These are phyloP conservation scores for Aspergillus sp. DNA, from an alignment of 2,329 filamentous ascomycete species.

Conservation along the genomic window DNA sequence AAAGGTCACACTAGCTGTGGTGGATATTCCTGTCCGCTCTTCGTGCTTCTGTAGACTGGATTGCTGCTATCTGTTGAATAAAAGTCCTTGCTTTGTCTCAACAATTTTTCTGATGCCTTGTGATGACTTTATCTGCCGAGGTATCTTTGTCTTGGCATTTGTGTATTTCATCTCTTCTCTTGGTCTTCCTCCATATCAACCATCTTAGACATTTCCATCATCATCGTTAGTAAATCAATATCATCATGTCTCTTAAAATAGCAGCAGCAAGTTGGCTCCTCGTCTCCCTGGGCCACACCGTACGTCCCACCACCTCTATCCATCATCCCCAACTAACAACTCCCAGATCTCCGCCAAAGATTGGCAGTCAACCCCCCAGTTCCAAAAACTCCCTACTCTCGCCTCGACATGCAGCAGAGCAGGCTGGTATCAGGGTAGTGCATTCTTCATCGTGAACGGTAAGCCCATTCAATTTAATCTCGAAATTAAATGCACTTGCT, in stretches of 20 bases:
- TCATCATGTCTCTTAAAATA: not conserved
- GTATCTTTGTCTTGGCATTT: not conserved
- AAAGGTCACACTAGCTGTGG: too few relatives aligned
- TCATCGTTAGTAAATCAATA: not conserved
- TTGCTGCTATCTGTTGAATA: not conserved
- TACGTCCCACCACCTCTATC: not conserved
- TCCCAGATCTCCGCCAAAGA: conserved; percentile 10
- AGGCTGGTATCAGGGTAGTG: conserved; percentile 23
- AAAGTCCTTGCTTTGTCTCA: too few relatives aligned
- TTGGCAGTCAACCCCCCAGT: conserved; percentile 14
- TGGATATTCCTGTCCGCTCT: too few relatives aligned
- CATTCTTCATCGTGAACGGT: conserved; percentile 18
- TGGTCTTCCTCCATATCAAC: not conserved
- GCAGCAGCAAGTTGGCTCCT: conserved; percentile 9
- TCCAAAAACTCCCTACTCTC: conserved; percentile 14
- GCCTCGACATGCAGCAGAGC: conserved; percentile 17
- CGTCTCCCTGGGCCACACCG: conserved; percentile 14
- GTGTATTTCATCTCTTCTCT: not conserved
- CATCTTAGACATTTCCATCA: too few relatives aligned
- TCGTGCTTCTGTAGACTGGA: not conserved
- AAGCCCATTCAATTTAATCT: not conserved
- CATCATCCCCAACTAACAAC: conserved; percentile 1
- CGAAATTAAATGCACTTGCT: not conserved
- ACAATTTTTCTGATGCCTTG: too few relatives aligned
- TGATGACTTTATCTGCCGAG: too few relatives aligned